Base-by-base conservation (phyloP, 441 rosid species). In the Capsella rubella region DNA sequence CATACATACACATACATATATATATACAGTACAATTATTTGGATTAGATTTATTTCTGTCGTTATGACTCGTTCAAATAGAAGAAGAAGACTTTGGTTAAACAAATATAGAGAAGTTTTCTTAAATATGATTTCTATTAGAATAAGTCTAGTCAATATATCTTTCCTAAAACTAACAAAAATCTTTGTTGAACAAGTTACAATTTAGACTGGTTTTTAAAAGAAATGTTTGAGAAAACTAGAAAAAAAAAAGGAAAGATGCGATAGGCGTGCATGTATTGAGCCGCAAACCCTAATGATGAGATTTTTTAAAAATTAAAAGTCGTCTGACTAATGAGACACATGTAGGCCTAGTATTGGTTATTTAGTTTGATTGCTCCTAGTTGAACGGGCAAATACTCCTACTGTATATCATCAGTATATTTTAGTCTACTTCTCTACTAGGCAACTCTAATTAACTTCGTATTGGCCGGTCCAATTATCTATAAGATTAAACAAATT, bases 271-370 rank as follows among this genome's bases (percentile, higher is more conserved):
- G 80, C 76, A 77, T 77, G 80, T 77, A 77, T 71, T 27, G 76
- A 77, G 80, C 76, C 76, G 64, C 80, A 77, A 77, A 77, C 76
- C 80, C 76, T 64, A 71, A 71, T 65, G 27, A 57, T 64, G 27
- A 71, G 16, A 1, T 34, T 34, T 32, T 29, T 25, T 10, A 6
- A 56, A 11, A 51, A 65, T 43, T 32, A 18, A 65, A 77, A 77
- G 73, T 65, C 76, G 16, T 34, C 72, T 65, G 80, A 77, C 80
- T 49, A 31, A 5, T 0, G 2, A 10, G 21, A 40, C 76, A 70
- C 34, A 11, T 76, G 62, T 32, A n/a, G 0, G 62, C 42, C 8
- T 21, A 4, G 4, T 8, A 70, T 64, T 70, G 80, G 62, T 49
- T 21, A 21, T 21, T 2, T 21, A 21, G 25, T 21, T 21, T 40